phyloP scores from a whole-genome alignment of 73 alveolate genomes.

The Uronychia setigera region DNA sequence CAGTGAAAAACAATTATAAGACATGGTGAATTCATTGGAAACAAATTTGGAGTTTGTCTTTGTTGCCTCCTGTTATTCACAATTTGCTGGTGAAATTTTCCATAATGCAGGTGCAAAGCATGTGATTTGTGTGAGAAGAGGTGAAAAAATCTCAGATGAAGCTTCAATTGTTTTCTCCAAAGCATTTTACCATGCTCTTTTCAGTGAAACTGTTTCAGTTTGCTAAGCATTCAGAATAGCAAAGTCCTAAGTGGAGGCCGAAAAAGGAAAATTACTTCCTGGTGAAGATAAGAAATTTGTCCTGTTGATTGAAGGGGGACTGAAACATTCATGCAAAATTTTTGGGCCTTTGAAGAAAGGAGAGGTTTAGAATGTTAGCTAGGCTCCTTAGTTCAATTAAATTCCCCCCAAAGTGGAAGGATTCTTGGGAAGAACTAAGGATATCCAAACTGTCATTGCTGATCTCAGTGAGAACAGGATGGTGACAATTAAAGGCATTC shows the following conservation, averaged over 20 bases:
- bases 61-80: conserved; percentile 64
- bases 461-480: conserved; percentile 12
- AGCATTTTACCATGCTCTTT: conserved; percentile 62
- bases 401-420: conserved; percentile 55
- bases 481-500: not conserved
- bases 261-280: conserved; percentile 10
- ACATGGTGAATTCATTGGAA: conserved; percentile 37
- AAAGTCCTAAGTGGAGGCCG: conserved; percentile 36
- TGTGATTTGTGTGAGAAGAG: conserved; percentile 56
- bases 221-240: conserved; percentile 66
- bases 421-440: conserved; percentile 65
- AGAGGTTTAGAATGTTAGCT: conserved; percentile 18
- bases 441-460: conserved; percentile 27
- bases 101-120: conserved; percentile 75
- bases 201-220: conserved; percentile 37
- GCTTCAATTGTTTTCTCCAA: conserved; percentile 54
- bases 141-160: conserved; percentile 52
- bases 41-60: conserved; percentile 58
- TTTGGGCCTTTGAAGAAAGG: conserved; percentile 60
- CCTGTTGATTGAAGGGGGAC: conserved; percentile 6
- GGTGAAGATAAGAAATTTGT: conserved; percentile 25
- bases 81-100: conserved; percentile 70
- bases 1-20: conserved; percentile 43
- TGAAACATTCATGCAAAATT: conserved; percentile 33
- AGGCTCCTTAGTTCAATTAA: conserved; percentile 27